A percentile compares a stretch with the other conserved stretches of the same genome.
phyloP scores from a whole-genome alignment of 2,329 filamentous ascomycete genomes.

The Fonsecaea pugnacius region DNA sequence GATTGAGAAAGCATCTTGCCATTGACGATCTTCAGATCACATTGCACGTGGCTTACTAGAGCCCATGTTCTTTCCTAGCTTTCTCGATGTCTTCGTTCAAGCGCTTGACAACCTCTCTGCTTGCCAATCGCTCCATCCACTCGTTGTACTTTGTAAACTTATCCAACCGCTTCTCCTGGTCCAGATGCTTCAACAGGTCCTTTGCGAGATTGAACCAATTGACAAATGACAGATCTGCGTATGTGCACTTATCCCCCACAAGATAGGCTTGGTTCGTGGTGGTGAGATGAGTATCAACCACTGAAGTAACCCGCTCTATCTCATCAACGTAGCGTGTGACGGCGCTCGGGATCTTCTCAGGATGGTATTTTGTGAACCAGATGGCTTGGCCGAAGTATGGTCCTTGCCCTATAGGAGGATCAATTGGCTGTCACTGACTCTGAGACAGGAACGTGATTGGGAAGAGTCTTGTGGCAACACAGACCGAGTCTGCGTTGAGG shows the following conservation, averaged over 20 bases:
- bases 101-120: background rate
- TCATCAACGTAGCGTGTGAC: slow-evolving; percentile 53
- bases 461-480: slow-evolving; percentile 34
- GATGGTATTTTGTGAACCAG: slow-evolving; percentile 50
- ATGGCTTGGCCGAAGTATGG: slow-evolving; percentile 55
- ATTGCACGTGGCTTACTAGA: background rate
- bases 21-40: background rate
- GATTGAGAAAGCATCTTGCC: background rate
- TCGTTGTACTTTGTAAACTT: slow-evolving; percentile 8
- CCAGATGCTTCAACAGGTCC: background rate
- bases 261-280: slow-evolving; percentile 43
- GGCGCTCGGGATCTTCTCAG: slow-evolving; percentile 49
- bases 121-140: slow-evolving; percentile 11
- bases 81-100: background rate
- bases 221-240: slow-evolving; percentile 49
- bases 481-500: background rate
- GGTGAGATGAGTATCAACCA: slow-evolving; percentile 49
- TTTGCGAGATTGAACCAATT: slow-evolving; percentile 42
- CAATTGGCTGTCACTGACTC: background rate
- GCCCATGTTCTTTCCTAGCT: background rate
- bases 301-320: slow-evolving; percentile 49
- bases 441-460: background rate
- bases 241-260: slow-evolving; percentile 50
- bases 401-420: slow-evolving; percentile 36
- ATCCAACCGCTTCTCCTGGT: background rate